Base-by-base conservation (phyloP, 352 stramenopile species). In the Pythium graminicola region DNA sequence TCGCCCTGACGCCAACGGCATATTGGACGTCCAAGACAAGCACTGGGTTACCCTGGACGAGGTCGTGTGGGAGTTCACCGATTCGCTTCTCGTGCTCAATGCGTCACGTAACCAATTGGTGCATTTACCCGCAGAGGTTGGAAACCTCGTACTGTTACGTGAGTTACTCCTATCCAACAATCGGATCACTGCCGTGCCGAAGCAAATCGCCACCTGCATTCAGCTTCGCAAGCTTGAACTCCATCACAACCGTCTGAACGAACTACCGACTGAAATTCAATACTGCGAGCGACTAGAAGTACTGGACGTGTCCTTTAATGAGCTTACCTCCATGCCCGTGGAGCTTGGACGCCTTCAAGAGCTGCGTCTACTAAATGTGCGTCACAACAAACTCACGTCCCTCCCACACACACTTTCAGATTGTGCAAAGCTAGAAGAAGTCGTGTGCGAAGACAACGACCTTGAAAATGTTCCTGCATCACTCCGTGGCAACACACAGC, bases 41-140 rank as follows among this genome's bases (percentile, higher is more conserved):
- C 70, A 85, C 62, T 91, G 80, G 80, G 76, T 89, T 45, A 87
- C 72, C 26, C 56, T 91, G 17, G 80, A 89, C 36, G 77, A 91
- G 31, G 58, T 89, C n/a, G 76, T 91, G 22, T 91, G 80, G 80
- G 80, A 60, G 19, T 76, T 78, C 42, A 67, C 61, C 24, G 62
- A 85, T 28, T 73, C 69, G n/a, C 54, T 91, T 27, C 66, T 91
- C 29, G 64, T 85, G 33, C 73, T 91, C 56, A 81, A 86, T 54
- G 77, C 81, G 6, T 75, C 79, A 3, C 58, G 69, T 7, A 91
- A 91, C 50, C 77, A 91, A 45, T 64, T 91, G 32, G 76, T 89
- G 41, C 62, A 81, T 32, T 43, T 91, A 2, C 62, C 76, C 2
- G 39, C 72, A 10, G 71, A 76, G 7, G 54, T 91, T 8, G 77